phyloP scores from a whole-genome alignment of 139 green algal genomes.

The Coccomyxa sp. region DNA sequence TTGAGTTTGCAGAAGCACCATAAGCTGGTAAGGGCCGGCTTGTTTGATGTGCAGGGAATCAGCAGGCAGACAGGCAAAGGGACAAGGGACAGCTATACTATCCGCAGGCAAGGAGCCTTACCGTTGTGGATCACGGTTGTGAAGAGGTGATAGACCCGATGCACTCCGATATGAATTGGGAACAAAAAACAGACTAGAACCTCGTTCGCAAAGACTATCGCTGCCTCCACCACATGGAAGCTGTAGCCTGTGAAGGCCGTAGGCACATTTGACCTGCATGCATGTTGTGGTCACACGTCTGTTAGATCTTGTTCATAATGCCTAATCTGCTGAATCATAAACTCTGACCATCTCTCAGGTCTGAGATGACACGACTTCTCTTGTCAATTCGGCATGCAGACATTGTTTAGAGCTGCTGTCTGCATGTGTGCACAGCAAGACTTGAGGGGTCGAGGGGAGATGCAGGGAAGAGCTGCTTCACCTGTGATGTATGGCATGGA shows the following conservation, averaged over 20 bases:
- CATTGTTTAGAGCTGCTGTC: not conserved
- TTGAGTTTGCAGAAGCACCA: too few species aligned
- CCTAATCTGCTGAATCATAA: not conserved
- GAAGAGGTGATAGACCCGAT: conserved; percentile 80
- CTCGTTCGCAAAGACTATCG: conserved; percentile 89
- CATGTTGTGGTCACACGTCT: not conserved
- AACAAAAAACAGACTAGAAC: conserved; percentile 73
- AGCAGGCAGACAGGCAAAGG: not conserved
- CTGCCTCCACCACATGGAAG: conserved; percentile 78
- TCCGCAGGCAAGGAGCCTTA: conserved; percentile 10
- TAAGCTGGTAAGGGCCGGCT: too few species aligned
- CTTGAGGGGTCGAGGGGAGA: too few species aligned
- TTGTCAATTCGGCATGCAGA: too few species aligned
- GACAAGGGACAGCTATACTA: not conserved
- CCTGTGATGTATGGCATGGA: conserved; percentile 84
- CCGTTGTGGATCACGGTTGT: conserved; percentile 84
- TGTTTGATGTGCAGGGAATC: too few species aligned
- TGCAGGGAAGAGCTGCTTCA: conserved; percentile 29
- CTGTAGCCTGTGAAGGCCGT: conserved; percentile 82
- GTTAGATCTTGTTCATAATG: not conserved
- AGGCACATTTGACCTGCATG: conserved; percentile 62
- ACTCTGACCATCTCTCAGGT: too few species aligned
- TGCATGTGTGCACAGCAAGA: not conserved
- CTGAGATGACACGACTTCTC: too few species aligned
- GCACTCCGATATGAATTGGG: conserved; percentile 72